phyloP scores from a whole-genome alignment of 768 basidiomycete species.

The Pleurotus sapidus region DNA sequence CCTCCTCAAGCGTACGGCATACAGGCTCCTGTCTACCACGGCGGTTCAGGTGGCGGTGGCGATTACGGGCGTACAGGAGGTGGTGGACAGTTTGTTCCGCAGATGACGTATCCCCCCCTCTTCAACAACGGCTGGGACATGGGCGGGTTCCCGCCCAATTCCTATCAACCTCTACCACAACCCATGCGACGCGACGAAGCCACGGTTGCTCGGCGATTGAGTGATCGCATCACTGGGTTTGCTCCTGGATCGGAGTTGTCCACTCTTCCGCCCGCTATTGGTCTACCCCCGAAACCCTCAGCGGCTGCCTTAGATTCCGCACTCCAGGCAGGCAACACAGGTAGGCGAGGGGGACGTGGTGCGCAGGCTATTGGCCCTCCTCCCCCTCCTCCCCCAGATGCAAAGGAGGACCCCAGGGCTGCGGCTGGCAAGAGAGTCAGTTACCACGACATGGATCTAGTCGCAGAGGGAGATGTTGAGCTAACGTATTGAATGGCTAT shows the following conservation, averaged over 20 bases:
- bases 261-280: conserved; percentile 60
- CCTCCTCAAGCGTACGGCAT: conserved; percentile 87
- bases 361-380: conserved; percentile 49
- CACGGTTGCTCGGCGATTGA: conserved; percentile 61
- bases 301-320: conserved; percentile 51
- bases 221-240: conserved; percentile 80
- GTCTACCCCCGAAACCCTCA: conserved; percentile 77
- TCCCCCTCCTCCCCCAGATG: conserved; percentile 83
- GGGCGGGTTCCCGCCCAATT: conserved; percentile 36
- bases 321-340: conserved; percentile 45
- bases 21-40: conserved; percentile 52
- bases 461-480: conserved; percentile 63
- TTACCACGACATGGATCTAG: conserved; percentile 95
- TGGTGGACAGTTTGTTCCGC: conserved; percentile 25
- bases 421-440: conserved; percentile 86
- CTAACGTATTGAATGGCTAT: conserved; percentile 27
- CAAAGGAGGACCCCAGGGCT: conserved; percentile 90
- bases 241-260: conserved; percentile 42
- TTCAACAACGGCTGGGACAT: conserved; percentile 43
- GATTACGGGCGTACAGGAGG: conserved; percentile 30
- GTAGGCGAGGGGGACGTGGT: conserved; percentile 32
- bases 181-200: conserved; percentile 58
- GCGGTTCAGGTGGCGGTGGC: conserved; percentile 18
- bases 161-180: conserved; percentile 33
- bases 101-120: conserved; percentile 38